Evolutionary conservation across 2,329 filamentous ascomycete species (phyloP), one percentile per base, ranked within the genome.

Genomic region (Phialemoniopsis sp.): DNA sequence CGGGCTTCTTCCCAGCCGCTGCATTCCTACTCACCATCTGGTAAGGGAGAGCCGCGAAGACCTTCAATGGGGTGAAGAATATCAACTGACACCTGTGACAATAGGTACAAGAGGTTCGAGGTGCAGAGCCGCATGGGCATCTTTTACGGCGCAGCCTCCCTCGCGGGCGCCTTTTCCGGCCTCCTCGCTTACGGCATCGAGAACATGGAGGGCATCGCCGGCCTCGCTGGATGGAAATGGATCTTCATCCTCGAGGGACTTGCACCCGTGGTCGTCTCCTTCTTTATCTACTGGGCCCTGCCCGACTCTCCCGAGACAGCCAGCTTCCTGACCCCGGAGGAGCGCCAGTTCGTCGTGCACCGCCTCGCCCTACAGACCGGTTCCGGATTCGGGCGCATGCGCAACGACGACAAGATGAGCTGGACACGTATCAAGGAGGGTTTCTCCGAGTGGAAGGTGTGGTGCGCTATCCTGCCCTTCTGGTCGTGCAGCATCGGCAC

Each of bases 201-300:
- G 30, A 34, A 43, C 31, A 43, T 43, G 41, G 36, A 19, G 8
- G 33, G 68, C 1, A 59, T 68, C 12, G 66, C 60, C 4, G 69
- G 69, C 0, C 59, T 78, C 32, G 62, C 60, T 17, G 71, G 63
- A 29, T 85, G 81, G 81, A 67, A 77, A 44, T 85, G 81, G 64
- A 70, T 85, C 4, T 85, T 85, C 54, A 73, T 84, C 36, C 38
- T 49, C 18, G 46, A 50, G 18, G 47, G 47, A 15, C 36, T 48
- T 29, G 30, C 52, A 12, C 46, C 41, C 9, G 50, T 56, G 16
- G 46, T 56, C 26, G 21, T 58, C 48, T 51, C 44, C 42, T 13
- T 48, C 44, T 19, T 43, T 16, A 32, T 42, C n/a, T 47, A 37
- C 36, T 38, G 32, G 26, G 29, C 38, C 13, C 29, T 47, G 18